Evolutionary conservation across 257 asterid species (phyloP).

Genomic region (Cruciata laevipes): DNA sequence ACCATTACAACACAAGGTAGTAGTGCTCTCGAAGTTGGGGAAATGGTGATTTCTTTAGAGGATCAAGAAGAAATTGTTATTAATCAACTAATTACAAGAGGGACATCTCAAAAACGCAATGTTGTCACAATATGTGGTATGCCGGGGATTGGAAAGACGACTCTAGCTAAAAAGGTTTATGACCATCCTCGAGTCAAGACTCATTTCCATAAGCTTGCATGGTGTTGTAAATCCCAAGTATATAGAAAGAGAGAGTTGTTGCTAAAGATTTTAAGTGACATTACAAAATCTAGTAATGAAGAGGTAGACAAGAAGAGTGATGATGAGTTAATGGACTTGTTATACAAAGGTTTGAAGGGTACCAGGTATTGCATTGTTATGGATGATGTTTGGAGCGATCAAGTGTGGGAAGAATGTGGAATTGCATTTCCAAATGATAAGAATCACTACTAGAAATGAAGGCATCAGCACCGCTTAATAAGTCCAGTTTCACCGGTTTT

Average conservation of each 20-base stretch:
- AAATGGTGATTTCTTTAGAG: background rate
- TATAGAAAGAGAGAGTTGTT: conserved; percentile 4
- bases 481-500: too few relatives aligned
- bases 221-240: conserved; percentile 15
- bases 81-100: background rate
- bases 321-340: background rate
- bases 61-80: background rate
- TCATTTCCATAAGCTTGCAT: conserved; percentile 10
- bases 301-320: background rate
- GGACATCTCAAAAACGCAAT: background rate
- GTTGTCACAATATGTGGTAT: conserved; percentile 16
- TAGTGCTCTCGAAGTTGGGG: background rate
- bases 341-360: background rate
- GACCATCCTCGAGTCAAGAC: background rate
- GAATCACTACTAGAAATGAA: too few relatives aligned
- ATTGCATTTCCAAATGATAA: conserved; percentile 14
- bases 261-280: conserved; percentile 1
- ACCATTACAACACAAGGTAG: background rate
- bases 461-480: too few relatives aligned
- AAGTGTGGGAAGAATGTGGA: conserved; percentile 11
- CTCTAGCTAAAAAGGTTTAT: conserved; percentile 14
- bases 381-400: conserved; percentile 18
- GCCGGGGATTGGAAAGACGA: conserved; percentile 18
- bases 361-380: conserved; percentile 16
- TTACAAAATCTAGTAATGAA: background rate